Base-by-base conservation (phyloP, 345 rosid genomes). In the Eucalyptus sp. region DNA sequence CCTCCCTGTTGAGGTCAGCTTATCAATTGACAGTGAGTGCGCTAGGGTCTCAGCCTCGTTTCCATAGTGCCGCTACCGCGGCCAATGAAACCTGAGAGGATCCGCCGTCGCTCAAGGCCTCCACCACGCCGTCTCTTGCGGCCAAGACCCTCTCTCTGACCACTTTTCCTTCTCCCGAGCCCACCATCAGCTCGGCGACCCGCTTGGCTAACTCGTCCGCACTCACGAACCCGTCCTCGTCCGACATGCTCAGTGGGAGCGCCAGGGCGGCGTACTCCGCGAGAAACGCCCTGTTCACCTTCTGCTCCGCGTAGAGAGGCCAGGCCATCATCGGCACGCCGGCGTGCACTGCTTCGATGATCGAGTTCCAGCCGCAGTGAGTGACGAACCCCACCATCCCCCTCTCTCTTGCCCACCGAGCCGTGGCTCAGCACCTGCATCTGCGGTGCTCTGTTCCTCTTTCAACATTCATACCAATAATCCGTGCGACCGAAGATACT, bases 271-370 rank as follows among this genome's bases (percentile, higher is more conserved):
- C 80, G 16, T 87, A 84, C 37, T 46, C 17, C 81, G 66, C 54
- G 27, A 87, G 83, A 62, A 46, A 62, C 22, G 84, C 54, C 68
- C 86, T 29, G 86, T 88, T 88, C 25, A 88, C 13, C 68, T 79
- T 80, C 89, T 88, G 89, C 87, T 88, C 89, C 17, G 89, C 89
- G 7, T 88, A 88, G 33, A 81, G 89, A 41, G 89, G 89, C 89
- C 89, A 79, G 15, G 89, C 52, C 76, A 81, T 76, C 89, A 83
- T 81, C 0, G 87, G 89, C 76, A 88, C 87, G 17, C 86, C 76
- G 4, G 51, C 86, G 7, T 49, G 25, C 49, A 88, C 50, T 17
- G 89, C 76, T 56, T 88, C 79, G 13, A 88, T 56, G 18, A 27
- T 88, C 18, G 87, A 88, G 86, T 88, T 88, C 89, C 89, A 88